A percentile compares a stretch with the other conserved stretches of the same genome.
phyloP scores from a whole-genome alignment of 2,329 filamentous ascomycete genomes.

The Colletotrichum australisinense region DNA sequence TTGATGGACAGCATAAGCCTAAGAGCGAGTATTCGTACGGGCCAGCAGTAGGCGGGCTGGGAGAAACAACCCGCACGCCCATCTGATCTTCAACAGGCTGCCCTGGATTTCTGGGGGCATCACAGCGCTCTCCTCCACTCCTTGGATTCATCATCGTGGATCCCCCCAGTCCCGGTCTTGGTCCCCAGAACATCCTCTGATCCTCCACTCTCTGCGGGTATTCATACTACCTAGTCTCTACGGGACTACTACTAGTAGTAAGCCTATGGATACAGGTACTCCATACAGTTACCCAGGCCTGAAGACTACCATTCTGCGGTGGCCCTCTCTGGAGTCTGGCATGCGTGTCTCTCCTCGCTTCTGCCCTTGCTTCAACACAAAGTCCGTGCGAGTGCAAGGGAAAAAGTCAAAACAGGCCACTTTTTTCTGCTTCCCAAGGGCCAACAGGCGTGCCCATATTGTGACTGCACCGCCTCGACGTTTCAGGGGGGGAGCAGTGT shows the following conservation, averaged over 20 bases:
- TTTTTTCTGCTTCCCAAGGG: background rate
- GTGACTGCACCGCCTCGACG: conserved; percentile 22
- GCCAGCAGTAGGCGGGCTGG: background rate
- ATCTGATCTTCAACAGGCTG: conserved; percentile 16
- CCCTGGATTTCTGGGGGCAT: conserved; percentile 1
- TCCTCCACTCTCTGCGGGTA: background rate
- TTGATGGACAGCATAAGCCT: background rate
- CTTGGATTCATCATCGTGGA: background rate
- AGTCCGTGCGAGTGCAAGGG: conserved; percentile 15
- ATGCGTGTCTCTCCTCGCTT: background rate
- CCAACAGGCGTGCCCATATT: conserved; percentile 11
- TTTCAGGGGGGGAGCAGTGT: conserved; percentile 31
- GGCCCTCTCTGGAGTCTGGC: background rate
- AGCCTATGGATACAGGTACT: no score
- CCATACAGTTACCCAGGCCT: no score
- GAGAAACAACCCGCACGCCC: background rate
- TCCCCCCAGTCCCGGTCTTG: background rate
- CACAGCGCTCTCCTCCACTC: conserved; percentile 3
- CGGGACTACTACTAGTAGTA: no score
- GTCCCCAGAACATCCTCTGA: background rate
- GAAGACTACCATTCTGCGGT: background rate
- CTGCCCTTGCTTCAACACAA: background rate
- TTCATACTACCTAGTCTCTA: no score
- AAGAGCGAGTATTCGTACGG: background rate
- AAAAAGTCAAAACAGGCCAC: conserved; percentile 24